A percentile compares a stretch with the other conserved stretches of the same genome.
phyloP scores from a whole-genome alignment of 2,329 filamentous ascomycete genomes.

The Paecilomyces fulvus region DNA sequence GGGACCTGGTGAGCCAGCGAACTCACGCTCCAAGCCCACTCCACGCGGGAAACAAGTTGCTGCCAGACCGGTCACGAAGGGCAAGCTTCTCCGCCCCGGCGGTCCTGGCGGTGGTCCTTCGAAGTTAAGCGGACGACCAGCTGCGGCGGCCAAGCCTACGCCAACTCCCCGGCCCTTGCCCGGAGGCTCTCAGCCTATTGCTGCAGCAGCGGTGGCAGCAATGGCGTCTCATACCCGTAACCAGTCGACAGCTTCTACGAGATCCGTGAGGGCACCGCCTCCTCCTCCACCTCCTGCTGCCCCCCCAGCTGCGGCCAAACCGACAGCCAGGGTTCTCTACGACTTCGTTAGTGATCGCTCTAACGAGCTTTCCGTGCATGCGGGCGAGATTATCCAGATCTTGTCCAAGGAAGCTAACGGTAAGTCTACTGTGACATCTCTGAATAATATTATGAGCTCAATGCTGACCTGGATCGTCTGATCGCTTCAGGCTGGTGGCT shows the following conservation, averaged over 20 bases:
- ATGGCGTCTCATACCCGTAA: constrained; percentile 38
- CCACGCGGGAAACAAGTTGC: constrained; percentile 81
- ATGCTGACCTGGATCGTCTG: constrained; percentile 17
- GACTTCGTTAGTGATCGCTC: constrained; percentile 78
- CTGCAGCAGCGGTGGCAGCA: constrained; percentile 19
- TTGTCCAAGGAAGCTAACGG: constrained; percentile 94
- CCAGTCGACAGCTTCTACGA: constrained; percentile 51
- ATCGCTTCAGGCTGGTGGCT: constrained; percentile 78
- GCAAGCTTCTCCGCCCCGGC: constrained; percentile 84
- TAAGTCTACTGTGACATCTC: constrained; percentile 41
- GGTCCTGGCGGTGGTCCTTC: constrained; percentile 76
- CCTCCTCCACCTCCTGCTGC: constrained; percentile 59
- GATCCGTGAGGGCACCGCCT: constrained; percentile 44
- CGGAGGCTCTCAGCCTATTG: constrained; percentile 8
- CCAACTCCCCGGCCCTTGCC: constrained; percentile 30
- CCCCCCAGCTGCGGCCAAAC: constrained; percentile 53
- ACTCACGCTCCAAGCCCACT: constrained; percentile 72
- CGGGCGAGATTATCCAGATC: constrained; percentile 77
- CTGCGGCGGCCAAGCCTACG: constrained; percentile 24
- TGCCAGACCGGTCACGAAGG: constrained; percentile 82
- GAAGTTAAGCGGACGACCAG: constrained; percentile 51
- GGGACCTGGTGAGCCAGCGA: constrained; percentile 71
- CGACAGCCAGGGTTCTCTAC: constrained; percentile 83
- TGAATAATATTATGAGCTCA: neutral
- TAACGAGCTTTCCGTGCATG: constrained; percentile 73